These are phyloP conservation scores for Pseudonitzschia pungens DNA, from an alignment of 108 stramenopile genomes.

Conservation along the genomic window DNA sequence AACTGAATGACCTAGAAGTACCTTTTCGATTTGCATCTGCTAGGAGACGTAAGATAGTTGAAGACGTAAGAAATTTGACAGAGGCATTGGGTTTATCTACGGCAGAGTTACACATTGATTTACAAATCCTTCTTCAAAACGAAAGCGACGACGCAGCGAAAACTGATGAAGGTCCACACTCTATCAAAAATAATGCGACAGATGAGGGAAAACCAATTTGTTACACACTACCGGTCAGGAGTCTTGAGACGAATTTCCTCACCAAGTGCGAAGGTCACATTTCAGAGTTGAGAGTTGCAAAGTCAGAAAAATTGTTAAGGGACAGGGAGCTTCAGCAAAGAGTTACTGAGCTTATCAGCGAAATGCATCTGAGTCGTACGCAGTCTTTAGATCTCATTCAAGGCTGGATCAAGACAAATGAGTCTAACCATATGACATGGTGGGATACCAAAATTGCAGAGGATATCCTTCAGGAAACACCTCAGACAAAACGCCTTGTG, in stretches of 20 bases:
- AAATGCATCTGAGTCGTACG: conserved; percentile 55
- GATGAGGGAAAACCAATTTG: not conserved
- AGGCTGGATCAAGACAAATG: not conserved
- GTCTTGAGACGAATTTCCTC: conserved; percentile 35
- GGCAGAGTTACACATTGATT: conserved; percentile 17
- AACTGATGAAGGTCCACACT: not conserved
- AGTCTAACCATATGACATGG: conserved; percentile 39
- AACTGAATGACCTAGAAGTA: conserved; percentile 34
- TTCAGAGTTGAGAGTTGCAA: conserved; percentile 51
- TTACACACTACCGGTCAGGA: conserved; percentile 12
- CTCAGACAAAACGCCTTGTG: conserved; percentile 12
- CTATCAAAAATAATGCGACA: not conserved
- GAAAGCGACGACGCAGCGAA: not conserved
- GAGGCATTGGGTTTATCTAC: conserved; percentile 23
- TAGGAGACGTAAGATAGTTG: conserved; percentile 37
- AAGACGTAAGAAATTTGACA: conserved; percentile 23
- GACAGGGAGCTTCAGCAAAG: conserved; percentile 40
- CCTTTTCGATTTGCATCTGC: conserved; percentile 37
- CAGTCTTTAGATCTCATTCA: conserved; percentile 41
- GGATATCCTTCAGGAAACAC: not conserved
- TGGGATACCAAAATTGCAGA: conserved; percentile 37
- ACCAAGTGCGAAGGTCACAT: conserved; percentile 59
- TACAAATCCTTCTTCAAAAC: conserved; percentile 18
- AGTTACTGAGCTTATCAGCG: conserved; percentile 27
- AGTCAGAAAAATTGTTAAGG: conserved; percentile 51